Percentiles rank a stretch among this genome's conserved stretches.
phyloP scores from a whole-genome alignment of 495 filamentous ascomycete genomes.

The Penicillium bovifimosum region DNA sequence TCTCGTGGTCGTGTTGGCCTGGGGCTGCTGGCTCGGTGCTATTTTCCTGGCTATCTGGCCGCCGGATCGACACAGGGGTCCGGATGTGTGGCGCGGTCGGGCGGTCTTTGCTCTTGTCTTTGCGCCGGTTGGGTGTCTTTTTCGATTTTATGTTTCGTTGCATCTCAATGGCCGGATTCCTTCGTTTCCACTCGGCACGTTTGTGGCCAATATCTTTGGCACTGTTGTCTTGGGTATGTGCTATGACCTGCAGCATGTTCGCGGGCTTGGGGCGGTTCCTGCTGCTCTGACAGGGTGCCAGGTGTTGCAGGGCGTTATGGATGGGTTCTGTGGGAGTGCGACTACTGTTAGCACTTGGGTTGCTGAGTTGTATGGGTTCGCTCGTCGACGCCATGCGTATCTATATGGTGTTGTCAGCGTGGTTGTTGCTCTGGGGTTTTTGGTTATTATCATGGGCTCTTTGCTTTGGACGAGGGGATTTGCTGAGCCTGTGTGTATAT shows the following conservation, averaged over 20 bases:
- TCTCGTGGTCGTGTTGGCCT: slow-evolving; percentile 55
- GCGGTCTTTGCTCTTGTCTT: slow-evolving; percentile 78
- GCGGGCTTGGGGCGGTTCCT: slow-evolving; percentile 19
- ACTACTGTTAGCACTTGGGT: slow-evolving; percentile 96
- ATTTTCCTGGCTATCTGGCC: slow-evolving; percentile 70
- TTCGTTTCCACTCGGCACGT: slow-evolving; percentile 84
- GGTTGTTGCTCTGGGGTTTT: slow-evolving; percentile 52
- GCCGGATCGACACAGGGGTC: slow-evolving; percentile 48
- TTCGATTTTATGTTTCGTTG: slow-evolving; percentile 63
- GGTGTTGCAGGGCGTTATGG: slow-evolving; percentile 75
- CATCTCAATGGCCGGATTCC: slow-evolving; percentile 59
- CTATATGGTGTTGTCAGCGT: slow-evolving; percentile 69
- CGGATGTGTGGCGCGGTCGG: slow-evolving; percentile 60
- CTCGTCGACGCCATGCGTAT: slow-evolving; percentile 60
- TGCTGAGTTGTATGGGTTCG: slow-evolving; percentile 64
- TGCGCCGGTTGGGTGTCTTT: slow-evolving; percentile 73
- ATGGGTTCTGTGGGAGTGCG: slow-evolving; percentile 86
- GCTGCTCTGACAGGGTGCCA: slow-evolving; percentile 57
- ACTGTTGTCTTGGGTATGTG: slow-evolving; percentile 61
- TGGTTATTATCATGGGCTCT: slow-evolving; percentile 76
- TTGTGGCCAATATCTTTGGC: slow-evolving; percentile 75
- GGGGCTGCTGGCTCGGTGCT: slow-evolving; percentile 73
- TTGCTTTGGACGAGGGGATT: slow-evolving; percentile 71
- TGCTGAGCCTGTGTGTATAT: slow-evolving; percentile 41
- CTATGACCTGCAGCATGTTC: slow-evolving; percentile 64